Evolutionary conservation across 495 filamentous ascomycete genomes (phyloP), one percentile per base, ranked within the genome.

Genomic region (Aspergillus sclerotioniger): DNA sequence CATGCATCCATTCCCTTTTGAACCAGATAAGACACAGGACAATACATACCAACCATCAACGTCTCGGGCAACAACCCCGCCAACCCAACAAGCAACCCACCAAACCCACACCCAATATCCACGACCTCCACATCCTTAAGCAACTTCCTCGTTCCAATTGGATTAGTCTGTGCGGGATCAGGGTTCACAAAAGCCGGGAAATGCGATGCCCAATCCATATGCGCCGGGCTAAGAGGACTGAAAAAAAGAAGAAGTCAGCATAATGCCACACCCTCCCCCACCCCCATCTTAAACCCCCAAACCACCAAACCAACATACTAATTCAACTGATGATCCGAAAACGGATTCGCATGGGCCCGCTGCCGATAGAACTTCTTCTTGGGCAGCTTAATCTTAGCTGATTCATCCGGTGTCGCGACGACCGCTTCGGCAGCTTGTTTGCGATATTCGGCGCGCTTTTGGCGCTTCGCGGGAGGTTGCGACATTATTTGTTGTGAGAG

Each of bases 71-170:
- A 72, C 15, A 84, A 74, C 6, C 91, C 90, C 12, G 89, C 87
- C 19, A 98, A 81, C 6, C 90, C 92, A 54, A 98, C 86, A 12
- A 96, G 81, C 55, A 98, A 75, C 9, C 94, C 94, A 28, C 94
- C 94, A 70, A 92, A 98, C 17, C 94, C 94, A 68, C 94, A 98
- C 13, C 94, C 94, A 60, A 98, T 96, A 77, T 98, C 94, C 53
- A 91, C 92, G n/a, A 98, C 83, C 65, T 96, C 91, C 16, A 98
- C 86, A 53, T 87, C 77, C 62, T 87, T 84, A 19, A 76, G 74
- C 28, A 92, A 66, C 17, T 77, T 73, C 58, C 67, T 74, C 4
- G 71, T 67, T 29, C 75, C 69, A 37, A 58, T 60, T 12, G 71
- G 62, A 39, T 62, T 75, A 46, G 72, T 64, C 51, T 76, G 60